Evolutionary conservation across 1,139 yeast species (phyloP).

Genomic region (Debaryomyces robertsiae): DNA sequence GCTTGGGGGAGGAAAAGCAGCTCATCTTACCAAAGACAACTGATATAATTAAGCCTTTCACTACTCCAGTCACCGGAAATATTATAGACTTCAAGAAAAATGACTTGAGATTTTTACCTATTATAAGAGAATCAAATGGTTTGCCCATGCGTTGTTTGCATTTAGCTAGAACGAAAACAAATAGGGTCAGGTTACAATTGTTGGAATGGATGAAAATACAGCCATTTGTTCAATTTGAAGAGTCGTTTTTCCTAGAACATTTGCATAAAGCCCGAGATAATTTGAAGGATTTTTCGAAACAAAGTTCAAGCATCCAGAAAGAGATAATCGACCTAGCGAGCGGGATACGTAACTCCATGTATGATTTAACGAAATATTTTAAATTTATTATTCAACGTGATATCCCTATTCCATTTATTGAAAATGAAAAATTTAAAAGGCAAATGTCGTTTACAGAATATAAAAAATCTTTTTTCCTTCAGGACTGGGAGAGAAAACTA

Average conservation of each 20-base stretch:
- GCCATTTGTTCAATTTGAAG: conserved; percentile 39
- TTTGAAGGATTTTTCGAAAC: conserved; percentile 15
- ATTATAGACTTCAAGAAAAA: conserved; percentile 38
- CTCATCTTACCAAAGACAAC: neutral
- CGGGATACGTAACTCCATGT: conserved; percentile 20
- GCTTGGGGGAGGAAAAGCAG: conserved; percentile 3
- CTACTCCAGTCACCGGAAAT: conserved; percentile 28
- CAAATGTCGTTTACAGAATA: conserved; percentile 11
- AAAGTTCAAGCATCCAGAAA: conserved; percentile 17
- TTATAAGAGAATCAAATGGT: conserved; percentile 12
- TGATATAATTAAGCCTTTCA: conserved; percentile 12
- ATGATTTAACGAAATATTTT: conserved; percentile 22
- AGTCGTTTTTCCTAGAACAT: conserved; percentile 26
- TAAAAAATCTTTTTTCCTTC: conserved; percentile 12
- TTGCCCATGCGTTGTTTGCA: conserved; percentile 14
- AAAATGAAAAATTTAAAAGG: conserved; percentile 12
- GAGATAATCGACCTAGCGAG: conserved; percentile 21
- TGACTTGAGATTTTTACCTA: conserved; percentile 37
- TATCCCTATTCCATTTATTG: conserved; percentile 12
- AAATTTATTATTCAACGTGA: conserved; percentile 13
- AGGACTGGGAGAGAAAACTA: conserved; percentile 30
- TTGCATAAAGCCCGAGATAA: conserved; percentile 16
- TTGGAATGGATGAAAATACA: conserved; percentile 43
- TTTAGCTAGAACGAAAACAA: conserved; percentile 21
- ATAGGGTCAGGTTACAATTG: conserved; percentile 31